Base-by-base conservation (phyloP, 345 rosid species). In the Dipteronia sinensis region DNA sequence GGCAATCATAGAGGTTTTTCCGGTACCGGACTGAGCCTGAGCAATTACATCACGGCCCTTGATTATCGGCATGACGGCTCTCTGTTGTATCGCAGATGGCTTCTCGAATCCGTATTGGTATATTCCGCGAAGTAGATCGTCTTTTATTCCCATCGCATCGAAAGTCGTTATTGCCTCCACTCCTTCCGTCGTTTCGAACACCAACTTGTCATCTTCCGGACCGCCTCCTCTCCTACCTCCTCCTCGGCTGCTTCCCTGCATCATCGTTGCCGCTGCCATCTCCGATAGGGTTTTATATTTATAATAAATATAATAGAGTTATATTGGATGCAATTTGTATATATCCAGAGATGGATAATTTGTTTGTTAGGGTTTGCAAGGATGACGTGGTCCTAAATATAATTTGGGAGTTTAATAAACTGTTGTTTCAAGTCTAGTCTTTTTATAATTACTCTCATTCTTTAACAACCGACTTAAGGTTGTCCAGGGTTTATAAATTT, bases 11-110 rank as follows among this genome's bases (percentile, higher is more conserved):
- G 98, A 92, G 72, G 97, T 92, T 79, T 96, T 96, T 3, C 98
- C 98, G 0, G 98, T 96, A 82, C 99, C 99, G n/a, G 98, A 96
- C 75, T 94, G 99, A 3, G 99, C 99, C 83, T 96, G 98, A 4
- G 99, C 98, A 31, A 96, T 96, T 10, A 94, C 98, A 72, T 96
- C 99, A 0, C 98, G 91, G 3, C 99, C 98, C 76, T 87, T 89
- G 53, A 96, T 86, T 59, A 96, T 92, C 4, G 98, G 98, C 97
- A 96, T 88, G 19, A 96, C 95, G 0, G 98, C 98, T 27, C 98
- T 88, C 84, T 94, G 98, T 69, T 96, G 99, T 72, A 96, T 96
- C 13, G 98, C 98, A 0, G 99, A 96, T 0, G 98, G 98, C 82
- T 94, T 96, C 88, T 91, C 97, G 81, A 92, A 94, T 16, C 98